Base-by-base conservation (phyloP, 2,329 filamentous ascomycete species). In the Venturia nashicola region DNA sequence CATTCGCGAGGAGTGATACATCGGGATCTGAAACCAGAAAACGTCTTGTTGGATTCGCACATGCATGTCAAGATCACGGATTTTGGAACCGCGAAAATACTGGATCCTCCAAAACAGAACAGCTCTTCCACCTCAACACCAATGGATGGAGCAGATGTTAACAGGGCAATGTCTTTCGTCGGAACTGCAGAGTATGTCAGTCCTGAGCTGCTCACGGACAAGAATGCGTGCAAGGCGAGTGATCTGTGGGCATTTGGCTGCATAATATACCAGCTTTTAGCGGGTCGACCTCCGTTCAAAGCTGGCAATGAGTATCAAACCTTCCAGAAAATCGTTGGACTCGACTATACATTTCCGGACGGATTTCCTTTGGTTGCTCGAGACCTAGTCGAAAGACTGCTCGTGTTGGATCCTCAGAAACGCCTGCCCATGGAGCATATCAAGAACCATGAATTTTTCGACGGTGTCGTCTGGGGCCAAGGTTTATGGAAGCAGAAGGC, bases 31-130 rank as follows among this genome's bases (percentile, higher is more conserved):
- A 99, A 99, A 72, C 94, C 94, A 0, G 94, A 99, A 74, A 99
- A 99, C 68, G 92, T 99, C 4, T 82, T 99, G 7, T 80, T 99
- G 44, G 94, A 99, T 74, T 89, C 92, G 68, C 88, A 96, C 71
- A 95, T 97, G 89, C 91, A 97, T 71, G 87, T 97, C 76, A 99
- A 99, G 74, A 97, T 99, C 68, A 99, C 94, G 8, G 94, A 99
- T 76, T 99, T 99, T 72, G 94, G 94, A 51, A 99, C 94, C 0
- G 94, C 94, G n/a, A 97, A 97, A 74, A 85, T 99, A 67, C 79
- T 99, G 57, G 86, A 87, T 61, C 75, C 73, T 43, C 71, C 75
- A 18, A 80, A 82, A 68, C 81, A 78, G 68, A 74, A 76, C 63
- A 74, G 73, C 55, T 43, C 55, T 20, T 75, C 65, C 5, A 69